Base-by-base conservation (phyloP, 2,329 filamentous ascomycete species). In the Paecilomyces niveus region DNA sequence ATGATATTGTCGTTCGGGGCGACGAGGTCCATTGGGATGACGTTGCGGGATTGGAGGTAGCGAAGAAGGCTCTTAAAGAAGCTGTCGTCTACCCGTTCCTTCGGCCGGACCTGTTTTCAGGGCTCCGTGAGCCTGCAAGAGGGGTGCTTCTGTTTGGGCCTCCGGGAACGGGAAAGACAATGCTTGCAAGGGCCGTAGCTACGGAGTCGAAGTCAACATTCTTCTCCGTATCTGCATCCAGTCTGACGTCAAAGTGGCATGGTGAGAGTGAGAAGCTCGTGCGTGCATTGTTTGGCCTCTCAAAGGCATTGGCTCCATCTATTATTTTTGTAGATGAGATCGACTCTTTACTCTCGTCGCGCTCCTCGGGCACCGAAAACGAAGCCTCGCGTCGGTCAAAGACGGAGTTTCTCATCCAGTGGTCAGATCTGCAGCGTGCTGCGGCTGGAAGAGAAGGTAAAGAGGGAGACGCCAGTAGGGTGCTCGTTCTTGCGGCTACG, bases 321-420 rank as follows among this genome's bases (percentile, higher is more conserved):
- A 97, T 99, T 71, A 97, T 99, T 59, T 99, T 99, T 66, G 92
- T 99, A 3, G 94, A 99, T 68, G 94, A 99, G 72, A 99, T 99
- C 62, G 94, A 99, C 72, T 96, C 92, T 0, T 78, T 99, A 0
- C 81, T 99, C 0, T 96, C 92, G 0, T 86, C 92, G 15, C 83
- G 94, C 55, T 90, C 90, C 0, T 87, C 87, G 1, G 72, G 73
- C 2, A 88, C 90, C 1, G 94, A 97, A 69, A 90, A 97, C 67
- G 94, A 99, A 75, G 91, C 94, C 0, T 96, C 92, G 0, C 83
- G 93, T 58, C 85, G 94, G 57, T 96, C 97, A 70, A 99, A 99
- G 76, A 99, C 94, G 0, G 94, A 99, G 70, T 99, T 99, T 67
- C 78, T 99, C 31, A 97, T 99, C 29, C 92, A 97, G 69, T 99